Evolutionary conservation across 1,139 yeast species (phyloP).

Genomic region (Pichia sp.): DNA sequence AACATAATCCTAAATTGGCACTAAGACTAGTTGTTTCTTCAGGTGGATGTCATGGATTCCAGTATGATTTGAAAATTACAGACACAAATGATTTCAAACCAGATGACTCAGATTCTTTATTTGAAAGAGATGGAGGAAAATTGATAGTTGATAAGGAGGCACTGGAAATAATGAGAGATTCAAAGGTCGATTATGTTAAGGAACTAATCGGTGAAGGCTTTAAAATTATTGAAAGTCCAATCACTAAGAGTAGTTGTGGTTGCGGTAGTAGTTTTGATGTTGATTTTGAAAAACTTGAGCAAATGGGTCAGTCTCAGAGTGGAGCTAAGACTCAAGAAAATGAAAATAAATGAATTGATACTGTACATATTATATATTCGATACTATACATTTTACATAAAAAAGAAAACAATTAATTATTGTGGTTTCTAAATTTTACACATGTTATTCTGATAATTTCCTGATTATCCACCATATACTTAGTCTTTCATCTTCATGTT

Average conservation of each 20-base stretch:
- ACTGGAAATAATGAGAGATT: constrained; percentile 73
- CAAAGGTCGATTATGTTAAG: constrained; percentile 81
- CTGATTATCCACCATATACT: constrained; percentile 24
- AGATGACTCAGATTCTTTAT: constrained; percentile 39
- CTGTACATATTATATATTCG: not conserved
- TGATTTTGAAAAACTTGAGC: constrained; percentile 50
- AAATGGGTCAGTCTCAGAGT: too few relatives aligned
- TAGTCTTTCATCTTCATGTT: constrained; percentile 19
- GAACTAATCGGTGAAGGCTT: constrained; percentile 94
- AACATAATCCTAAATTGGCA: constrained; percentile 54
- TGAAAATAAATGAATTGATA: not conserved
- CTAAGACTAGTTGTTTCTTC: constrained; percentile 80
- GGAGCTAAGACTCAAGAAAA: too few relatives aligned
- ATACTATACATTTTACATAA: not conserved
- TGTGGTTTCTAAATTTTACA: not conserved
- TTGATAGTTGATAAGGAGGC: constrained; percentile 78
- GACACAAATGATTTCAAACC: constrained; percentile 40
- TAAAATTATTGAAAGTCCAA: constrained; percentile 84
- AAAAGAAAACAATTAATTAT: not conserved
- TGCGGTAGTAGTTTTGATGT: constrained; percentile 95
- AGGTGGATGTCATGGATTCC: constrained; percentile 99
- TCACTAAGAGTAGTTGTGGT: constrained; percentile 89
- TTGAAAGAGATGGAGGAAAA: constrained; percentile 61
- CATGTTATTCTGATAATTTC: not conserved
- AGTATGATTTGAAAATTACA: constrained; percentile 66